These are phyloP conservation scores for Rehmannia glutinosa DNA, from an alignment of 257 asterid genomes.

Conservation along the genomic window DNA sequence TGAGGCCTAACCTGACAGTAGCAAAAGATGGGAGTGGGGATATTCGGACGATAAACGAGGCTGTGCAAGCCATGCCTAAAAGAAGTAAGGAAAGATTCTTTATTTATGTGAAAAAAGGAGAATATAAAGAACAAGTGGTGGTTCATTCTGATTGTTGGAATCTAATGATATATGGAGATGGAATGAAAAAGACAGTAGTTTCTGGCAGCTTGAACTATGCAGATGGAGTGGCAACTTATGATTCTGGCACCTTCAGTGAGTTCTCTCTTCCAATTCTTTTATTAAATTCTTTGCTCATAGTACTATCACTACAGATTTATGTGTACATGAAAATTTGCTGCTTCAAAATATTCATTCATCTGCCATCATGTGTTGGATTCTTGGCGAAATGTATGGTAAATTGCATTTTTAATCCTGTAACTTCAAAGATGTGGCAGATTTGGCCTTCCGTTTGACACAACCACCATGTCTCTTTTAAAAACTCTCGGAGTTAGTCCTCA, in stretches of 20 bases:
- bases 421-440: too few species aligned
- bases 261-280: not conserved
- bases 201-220: constrained; percentile 41
- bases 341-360: too few species aligned
- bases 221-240: constrained; percentile 52
- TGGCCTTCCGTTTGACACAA: too few species aligned
- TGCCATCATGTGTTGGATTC: too few species aligned
- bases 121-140: constrained; percentile 45
- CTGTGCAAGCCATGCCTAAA: constrained; percentile 43
- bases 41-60: constrained; percentile 37
- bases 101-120: constrained; percentile 47
- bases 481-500: too few species aligned
- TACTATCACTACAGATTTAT: too few species aligned
- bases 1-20: constrained; percentile 33
- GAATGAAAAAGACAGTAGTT: constrained; percentile 38
- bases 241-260: constrained; percentile 43
- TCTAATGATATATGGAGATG: constrained; percentile 61
- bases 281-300: not conserved
- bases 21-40: constrained; percentile 48
- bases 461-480: too few species aligned
- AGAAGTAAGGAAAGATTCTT: constrained; percentile 31
- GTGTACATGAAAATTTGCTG: too few species aligned
- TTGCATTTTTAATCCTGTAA: too few species aligned
- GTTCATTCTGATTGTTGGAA: constrained; percentile 34
- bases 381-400: too few species aligned